Evolutionary conservation across 2,329 filamentous ascomycete genomes (phyloP), one percentile per base, ranked within the genome.

Genomic region (Nigrospora osmanthi): DNA sequence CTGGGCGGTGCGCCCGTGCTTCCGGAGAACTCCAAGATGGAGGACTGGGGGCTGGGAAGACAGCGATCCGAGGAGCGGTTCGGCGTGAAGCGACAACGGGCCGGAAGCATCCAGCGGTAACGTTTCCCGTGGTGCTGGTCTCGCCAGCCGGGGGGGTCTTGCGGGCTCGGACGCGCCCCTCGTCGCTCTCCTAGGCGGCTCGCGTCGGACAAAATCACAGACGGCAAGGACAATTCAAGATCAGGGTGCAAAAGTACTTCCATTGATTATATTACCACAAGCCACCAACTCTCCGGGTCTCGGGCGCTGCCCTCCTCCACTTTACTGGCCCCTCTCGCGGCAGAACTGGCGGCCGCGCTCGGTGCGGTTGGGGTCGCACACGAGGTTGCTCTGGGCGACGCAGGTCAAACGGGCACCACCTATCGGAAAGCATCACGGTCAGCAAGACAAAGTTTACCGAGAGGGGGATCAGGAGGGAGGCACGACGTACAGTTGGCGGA

Each of bases 401-500:
- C 58, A 61, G n/a, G 56, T 60, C 39, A 61, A 47, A 11, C 37
- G 16, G 3, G 38, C 40, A 28, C 54, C 53, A 35, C 58, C 58
- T 42, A 13, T 6, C 10, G 14, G 6, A 12, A 6, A 10, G 38
- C 1, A 14, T 13, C 12, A 6, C 12, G 38, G 19, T 11, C 9
- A 16, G 38, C 11, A n/a, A 4, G 2, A 3, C 6, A 11, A 15
- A 6, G 11, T 11, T 2, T 12, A 11, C 10, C n/a, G n/a, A n/a
- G n/a, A n/a, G 7, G 2, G 16, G 16, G 16, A 11, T 28, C 7
- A 3, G 14, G n/a, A n/a, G 3, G 15, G 19, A 23, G 19, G 58
- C 40, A 16, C 11, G 6, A 52, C 62, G 51, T 47, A 65, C 63
- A 66, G 47, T 58, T 55, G 52, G 63, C 61, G n/a, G 58, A 50